phyloP scores from a whole-genome alignment of 2,329 filamentous ascomycete genomes.

The Nemania sp. region DNA sequence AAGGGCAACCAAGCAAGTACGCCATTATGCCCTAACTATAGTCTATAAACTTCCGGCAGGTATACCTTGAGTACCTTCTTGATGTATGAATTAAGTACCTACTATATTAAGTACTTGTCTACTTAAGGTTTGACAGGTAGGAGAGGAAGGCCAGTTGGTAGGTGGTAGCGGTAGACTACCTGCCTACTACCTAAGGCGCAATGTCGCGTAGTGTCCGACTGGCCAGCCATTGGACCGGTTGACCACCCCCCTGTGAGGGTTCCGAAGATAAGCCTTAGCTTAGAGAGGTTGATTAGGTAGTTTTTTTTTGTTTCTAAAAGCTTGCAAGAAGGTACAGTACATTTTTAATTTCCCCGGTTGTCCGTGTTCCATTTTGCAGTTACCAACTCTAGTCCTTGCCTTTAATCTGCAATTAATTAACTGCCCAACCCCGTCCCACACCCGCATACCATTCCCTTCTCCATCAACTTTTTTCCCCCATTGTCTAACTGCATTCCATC shows the following conservation, averaged over 20 bases:
- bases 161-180: too few relatives aligned
- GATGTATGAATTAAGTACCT: too few relatives aligned
- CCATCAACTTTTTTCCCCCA: slow-evolving; percentile 16
- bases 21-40: not conserved
- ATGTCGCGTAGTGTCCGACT: slow-evolving; percentile 14
- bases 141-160: not conserved
- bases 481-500: slow-evolving; percentile 1
- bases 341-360: slow-evolving; percentile 26
- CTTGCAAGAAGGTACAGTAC: slow-evolving; percentile 18
- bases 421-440: slow-evolving; percentile 28
- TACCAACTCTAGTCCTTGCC: slow-evolving; percentile 24
- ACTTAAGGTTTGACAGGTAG: not conserved
- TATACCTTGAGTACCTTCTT: too few relatives aligned
- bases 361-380: slow-evolving; percentile 27
- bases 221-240: slow-evolving; percentile 14
- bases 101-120: too few relatives aligned
- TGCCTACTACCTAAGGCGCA: not conserved
- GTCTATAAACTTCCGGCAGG: too few relatives aligned
- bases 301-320: slow-evolving; percentile 15
- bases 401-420: slow-evolving; percentile 28
- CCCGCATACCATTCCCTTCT: slow-evolving; percentile 21
- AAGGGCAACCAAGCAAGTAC: not conserved
- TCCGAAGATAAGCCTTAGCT: slow-evolving; percentile 28
- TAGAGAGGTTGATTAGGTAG: slow-evolving; percentile 22
- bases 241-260: slow-evolving; percentile 22